These are phyloP conservation scores for Talaromyces sp. DNA, from an alignment of 2,329 filamentous ascomycete species.

Conservation along the genomic window DNA sequence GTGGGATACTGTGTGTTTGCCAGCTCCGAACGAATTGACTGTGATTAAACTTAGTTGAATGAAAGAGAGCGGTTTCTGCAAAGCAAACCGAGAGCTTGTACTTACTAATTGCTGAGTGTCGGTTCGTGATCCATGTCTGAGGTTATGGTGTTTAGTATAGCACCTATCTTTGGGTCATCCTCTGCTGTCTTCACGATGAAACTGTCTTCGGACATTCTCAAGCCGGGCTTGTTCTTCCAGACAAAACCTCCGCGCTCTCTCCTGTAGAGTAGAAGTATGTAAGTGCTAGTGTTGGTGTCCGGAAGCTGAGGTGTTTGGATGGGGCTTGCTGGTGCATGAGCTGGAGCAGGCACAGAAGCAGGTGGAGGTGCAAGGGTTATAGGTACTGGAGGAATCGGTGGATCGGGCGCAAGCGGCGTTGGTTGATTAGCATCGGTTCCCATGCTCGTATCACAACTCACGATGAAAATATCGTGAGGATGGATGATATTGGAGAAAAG, in stretches of 20 bases:
- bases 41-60: not conserved
- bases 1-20: not conserved
- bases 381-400: no score
- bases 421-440: no score
- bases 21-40: not conserved
- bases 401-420: no score
- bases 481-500: no score
- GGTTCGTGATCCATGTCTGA: not conserved
- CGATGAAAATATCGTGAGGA: no score
- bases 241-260: not conserved
- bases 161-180: not conserved
- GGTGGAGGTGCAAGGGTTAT: no score
- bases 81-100: no score
- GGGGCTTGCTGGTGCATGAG: not conserved
- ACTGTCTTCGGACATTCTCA: not conserved
- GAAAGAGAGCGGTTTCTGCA: no score
- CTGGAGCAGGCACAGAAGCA: no score
- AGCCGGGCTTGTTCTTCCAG: not conserved
- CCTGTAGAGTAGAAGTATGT: not conserved
- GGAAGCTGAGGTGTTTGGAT: not conserved
- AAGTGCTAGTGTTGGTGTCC: not conserved
- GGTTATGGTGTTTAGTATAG: not conserved
- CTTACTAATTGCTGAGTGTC: not conserved
- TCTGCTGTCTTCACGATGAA: not conserved
- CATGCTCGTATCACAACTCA: no score